Evolutionary conservation across 257 asterid species (phyloP).

Genomic region (Nicotiana tabacum): DNA sequence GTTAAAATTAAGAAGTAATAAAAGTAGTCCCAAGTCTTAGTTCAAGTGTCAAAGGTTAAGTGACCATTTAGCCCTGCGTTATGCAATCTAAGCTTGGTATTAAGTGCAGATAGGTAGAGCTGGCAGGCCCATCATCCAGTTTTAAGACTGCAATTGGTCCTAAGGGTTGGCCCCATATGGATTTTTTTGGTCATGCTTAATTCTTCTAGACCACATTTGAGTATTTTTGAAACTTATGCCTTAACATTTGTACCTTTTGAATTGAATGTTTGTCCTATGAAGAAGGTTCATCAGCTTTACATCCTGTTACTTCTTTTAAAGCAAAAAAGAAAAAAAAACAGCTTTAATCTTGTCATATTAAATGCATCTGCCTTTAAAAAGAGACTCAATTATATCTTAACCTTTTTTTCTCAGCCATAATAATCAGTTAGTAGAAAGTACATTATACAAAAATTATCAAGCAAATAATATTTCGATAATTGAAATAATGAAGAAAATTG

Average conservation of each 20-base stretch:
- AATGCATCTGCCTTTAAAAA: background rate
- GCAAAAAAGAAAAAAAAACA: background rate
- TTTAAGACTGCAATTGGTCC: no score
- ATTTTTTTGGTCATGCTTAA: background rate
- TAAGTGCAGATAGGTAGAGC: no score
- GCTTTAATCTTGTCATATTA: background rate
- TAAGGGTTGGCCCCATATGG: no score
- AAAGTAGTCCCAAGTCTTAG: no score
- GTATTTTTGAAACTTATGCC: background rate
- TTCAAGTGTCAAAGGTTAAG: no score
- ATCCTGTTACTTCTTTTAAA: background rate
- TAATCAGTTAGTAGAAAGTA: no score
- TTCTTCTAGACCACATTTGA: background rate
- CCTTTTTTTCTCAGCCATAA: background rate
- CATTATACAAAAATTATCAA: background rate
- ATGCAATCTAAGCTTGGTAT: no score
- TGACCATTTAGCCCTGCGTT: no score
- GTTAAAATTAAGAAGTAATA: background rate
- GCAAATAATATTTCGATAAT: background rate
- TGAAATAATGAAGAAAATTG: background rate
- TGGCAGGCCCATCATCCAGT: no score
- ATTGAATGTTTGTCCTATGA: background rate
- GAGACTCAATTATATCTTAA: background rate
- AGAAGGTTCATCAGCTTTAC: background rate
- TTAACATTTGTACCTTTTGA: background rate